Evolutionary conservation across 768 basidiomycete genomes (phyloP), one percentile per base, ranked within the genome.

Genomic region (button mushroom (Agaricus bisporus)): DNA sequence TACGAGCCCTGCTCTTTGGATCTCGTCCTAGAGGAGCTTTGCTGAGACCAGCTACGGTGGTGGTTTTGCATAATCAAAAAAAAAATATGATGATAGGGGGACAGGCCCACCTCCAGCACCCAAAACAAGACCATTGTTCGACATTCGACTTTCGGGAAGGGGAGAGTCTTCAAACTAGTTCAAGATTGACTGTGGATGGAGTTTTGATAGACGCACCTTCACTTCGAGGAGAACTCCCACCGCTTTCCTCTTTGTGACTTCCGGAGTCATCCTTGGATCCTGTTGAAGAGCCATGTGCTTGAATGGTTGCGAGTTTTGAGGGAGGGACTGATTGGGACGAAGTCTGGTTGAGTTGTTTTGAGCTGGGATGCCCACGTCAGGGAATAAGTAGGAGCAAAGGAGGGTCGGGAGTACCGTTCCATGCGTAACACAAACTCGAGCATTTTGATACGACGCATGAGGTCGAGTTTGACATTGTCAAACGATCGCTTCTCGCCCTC

Each of bases 381-480:
- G 47, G 48, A 41, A 47, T 41, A 48, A 41, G 51, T 38, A 42
- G 37, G 48, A 41, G 54, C 29, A 41, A 48, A 51, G 51, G 53
- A 50, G 54, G 44, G 56, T 37, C 55, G 53, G 57, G 75, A 81
- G 63, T 58, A 97, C 95, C 97, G 85, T 73, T 99, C 97, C 75
- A 95, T 85, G 44, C 93, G 85, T 45, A 99, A 76, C 38, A 95
- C 97, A 70, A 93, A 98, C 71, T 99, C 97, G 48, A 99, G 83
- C 95, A 99, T 97, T 81, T 97, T 97, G 60, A 98, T 97, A 55
- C 97, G 84, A 57, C 95, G 84, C 81, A 95, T 86, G 32, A 98
- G 78, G 71, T 98, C 97, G 58, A 94, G 80, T 70, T 97, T 92
- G 58, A 95, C 84, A 68, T 98, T 98, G 70, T 99, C 97, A 61